phyloP scores from a whole-genome alignment of 1,284 basidiomycete species.

The Cutaneotrichosporon dermatis region DNA sequence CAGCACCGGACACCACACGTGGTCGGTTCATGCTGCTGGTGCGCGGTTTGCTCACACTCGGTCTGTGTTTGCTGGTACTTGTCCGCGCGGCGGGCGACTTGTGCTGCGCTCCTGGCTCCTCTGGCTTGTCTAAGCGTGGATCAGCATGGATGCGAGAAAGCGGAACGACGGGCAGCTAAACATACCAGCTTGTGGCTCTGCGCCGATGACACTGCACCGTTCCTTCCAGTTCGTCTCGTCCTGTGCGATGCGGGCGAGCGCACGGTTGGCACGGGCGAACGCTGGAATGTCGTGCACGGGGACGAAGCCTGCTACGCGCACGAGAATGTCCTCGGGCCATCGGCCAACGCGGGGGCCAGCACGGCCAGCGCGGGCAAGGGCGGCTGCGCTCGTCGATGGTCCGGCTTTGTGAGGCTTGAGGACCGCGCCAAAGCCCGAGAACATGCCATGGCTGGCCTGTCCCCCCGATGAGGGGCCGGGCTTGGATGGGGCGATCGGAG shows the following conservation, averaged over 20 bases:
- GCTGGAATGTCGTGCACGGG: conserved; percentile 72
- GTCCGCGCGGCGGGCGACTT: background rate
- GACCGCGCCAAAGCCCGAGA: conserved; percentile 55
- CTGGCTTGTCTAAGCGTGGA: background rate
- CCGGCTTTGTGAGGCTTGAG: conserved; percentile 53
- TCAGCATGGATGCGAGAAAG: too few species aligned
- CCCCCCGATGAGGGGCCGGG: conserved; percentile 35
- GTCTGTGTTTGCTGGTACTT: background rate
- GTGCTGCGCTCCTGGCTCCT: background rate
- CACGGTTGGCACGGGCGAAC: conserved; percentile 64
- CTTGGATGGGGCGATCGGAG: conserved; percentile 39
- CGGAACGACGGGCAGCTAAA: too few species aligned
- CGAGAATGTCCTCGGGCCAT: conserved; percentile 70
- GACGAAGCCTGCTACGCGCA: conserved; percentile 65
- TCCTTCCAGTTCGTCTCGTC: conserved; percentile 72
- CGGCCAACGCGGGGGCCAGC: conserved; percentile 60
- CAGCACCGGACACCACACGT: background rate
- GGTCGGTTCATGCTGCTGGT: background rate
- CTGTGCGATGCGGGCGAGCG: conserved; percentile 60
- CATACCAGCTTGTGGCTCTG: conserved; percentile 36
- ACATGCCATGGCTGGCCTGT: conserved; percentile 56
- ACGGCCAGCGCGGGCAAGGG: conserved; percentile 20
- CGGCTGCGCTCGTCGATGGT: conserved; percentile 13
- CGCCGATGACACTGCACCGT: conserved; percentile 61
- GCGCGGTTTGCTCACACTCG: background rate